phyloP scores from a whole-genome alignment of 1,284 basidiomycete species.

The Leccinum solheimii region DNA sequence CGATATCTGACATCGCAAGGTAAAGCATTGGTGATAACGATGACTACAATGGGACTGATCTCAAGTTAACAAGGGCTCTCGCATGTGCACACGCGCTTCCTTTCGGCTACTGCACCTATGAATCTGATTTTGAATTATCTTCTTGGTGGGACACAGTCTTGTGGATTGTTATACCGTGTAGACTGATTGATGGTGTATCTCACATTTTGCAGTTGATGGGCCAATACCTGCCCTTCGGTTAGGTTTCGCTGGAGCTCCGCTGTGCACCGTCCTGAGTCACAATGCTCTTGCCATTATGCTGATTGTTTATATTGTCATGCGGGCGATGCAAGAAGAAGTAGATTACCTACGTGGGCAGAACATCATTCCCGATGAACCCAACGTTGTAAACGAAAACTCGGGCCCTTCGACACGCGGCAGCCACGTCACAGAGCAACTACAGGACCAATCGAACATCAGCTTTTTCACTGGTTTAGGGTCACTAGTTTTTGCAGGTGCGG shows the following conservation, averaged over 20 bases:
- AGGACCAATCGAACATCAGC: neutral
- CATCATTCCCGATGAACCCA: slow-evolving; percentile 12
- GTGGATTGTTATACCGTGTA: neutral
- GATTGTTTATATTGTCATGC: slow-evolving; percentile 26
- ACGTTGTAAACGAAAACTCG: neutral
- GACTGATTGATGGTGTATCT: neutral
- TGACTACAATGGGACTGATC: neutral
- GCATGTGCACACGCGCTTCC: slow-evolving; percentile 21
- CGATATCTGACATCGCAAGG: slow-evolving; percentile 31
- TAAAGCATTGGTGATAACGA: slow-evolving; percentile 2
- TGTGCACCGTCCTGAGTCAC: slow-evolving; percentile 32
- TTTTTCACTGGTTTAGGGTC: slow-evolving; percentile 23
- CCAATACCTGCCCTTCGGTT: slow-evolving; percentile 31
- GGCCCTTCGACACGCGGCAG: neutral
- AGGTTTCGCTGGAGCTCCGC: slow-evolving; percentile 29
- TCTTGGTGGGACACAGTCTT: slow-evolving; percentile 21
- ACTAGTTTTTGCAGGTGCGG: slow-evolving; percentile 20
- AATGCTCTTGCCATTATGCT: slow-evolving; percentile 23
- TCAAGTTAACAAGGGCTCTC: slow-evolving; percentile 19
- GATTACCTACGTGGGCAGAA: slow-evolving; percentile 18
- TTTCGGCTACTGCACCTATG: slow-evolving; percentile 28
- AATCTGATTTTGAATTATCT: slow-evolving; percentile 31
- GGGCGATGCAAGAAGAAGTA: slow-evolving; percentile 24
- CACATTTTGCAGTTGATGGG: slow-evolving; percentile 22
- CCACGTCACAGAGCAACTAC: neutral